Evolutionary conservation across 371 early-diverging fungal species (phyloP), one percentile per base, ranked within the genome.

Genomic region (Lichtheimia hyalospora): DNA sequence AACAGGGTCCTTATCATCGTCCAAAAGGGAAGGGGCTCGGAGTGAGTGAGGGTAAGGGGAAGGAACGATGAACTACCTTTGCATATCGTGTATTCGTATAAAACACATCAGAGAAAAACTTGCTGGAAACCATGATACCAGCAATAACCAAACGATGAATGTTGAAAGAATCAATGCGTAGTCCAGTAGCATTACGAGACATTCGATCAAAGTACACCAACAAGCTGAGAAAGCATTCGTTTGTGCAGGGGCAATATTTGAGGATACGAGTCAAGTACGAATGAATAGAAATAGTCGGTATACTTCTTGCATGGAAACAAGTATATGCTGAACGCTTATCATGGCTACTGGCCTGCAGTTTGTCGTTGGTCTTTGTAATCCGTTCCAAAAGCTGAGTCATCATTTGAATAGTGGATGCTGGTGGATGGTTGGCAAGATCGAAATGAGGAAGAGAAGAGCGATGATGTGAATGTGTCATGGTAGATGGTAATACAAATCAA

Each of bases 221-320:
- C 42, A 89, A 70, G 27, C 88, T 84, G 23, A 92, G 66, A 58
- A 91, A 89, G 54, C 87, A 87, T 74, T 91, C 92, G 70, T 84
- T 90, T 24, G 83, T 80, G 67, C 90, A 92, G 7, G 93, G 93
- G 50, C 92, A 90, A 67, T 92, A 93, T 60, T 90, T 92, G 50
- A 88, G 74, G 34, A 93, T 92, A 41, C 93, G 86, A 41, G 75
- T 50, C 12, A 89, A 73, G 66, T 93, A 93, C 3, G 83, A 84
- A 21, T 78, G 73, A 50, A 93, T 75, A 68, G 88, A 88, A 59
- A 93, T 92, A 46, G 85, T 83, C 25, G 93, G 93, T n/a, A 92
- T 85, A 24, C 88, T 82, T 51, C 89, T 83, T 20, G 92, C 88
- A 71, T 91, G 89, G 68, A 93, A 93, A 48, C 72, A 67, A 24